These are phyloP conservation scores for Chlorella variabilis DNA, from an alignment of 163 green algal species.

Conservation along the genomic window DNA sequence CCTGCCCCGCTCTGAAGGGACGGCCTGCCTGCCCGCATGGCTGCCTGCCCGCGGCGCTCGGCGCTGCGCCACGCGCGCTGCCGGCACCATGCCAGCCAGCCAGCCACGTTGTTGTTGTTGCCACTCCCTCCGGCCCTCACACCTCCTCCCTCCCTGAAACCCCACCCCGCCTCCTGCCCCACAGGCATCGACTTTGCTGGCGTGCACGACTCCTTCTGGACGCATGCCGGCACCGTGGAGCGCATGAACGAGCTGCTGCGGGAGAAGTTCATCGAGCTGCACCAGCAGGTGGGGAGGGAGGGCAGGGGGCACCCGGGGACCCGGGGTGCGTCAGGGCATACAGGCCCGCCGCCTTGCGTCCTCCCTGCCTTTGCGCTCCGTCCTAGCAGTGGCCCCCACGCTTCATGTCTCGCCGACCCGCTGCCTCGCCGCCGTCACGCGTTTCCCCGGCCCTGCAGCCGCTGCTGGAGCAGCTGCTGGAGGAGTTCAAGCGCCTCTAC, in stretches of 20 bases:
- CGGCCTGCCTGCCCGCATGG: too few relatives aligned
- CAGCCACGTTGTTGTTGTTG: too few relatives aligned
- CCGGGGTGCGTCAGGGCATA: not conserved
- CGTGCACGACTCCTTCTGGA: slow-evolving; percentile 99
- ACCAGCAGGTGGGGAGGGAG: slow-evolving; percentile 61
- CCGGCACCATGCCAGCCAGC: too few relatives aligned
- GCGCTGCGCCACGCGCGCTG: too few relatives aligned
- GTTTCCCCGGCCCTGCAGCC: slow-evolving; percentile 67
- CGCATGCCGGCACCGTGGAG: slow-evolving; percentile 85
- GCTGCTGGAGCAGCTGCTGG: slow-evolving; percentile 76
- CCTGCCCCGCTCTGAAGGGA: too few relatives aligned
- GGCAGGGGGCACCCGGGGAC: not conserved
- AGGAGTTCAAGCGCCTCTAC: slow-evolving; percentile 55
- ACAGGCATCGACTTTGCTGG: slow-evolving; percentile 79
- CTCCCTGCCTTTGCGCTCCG: too few relatives aligned
- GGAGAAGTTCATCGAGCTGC: slow-evolving; percentile 89
- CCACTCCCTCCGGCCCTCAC: not conserved
- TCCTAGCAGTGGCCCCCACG: too few relatives aligned
- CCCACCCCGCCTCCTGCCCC: not conserved
- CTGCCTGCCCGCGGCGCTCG: too few relatives aligned
- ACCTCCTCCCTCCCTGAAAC: not conserved
- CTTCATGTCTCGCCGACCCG: too few relatives aligned
- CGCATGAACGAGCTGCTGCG: slow-evolving; percentile 85
- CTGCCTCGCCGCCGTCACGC: too few relatives aligned
- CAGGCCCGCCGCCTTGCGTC: too few relatives aligned